phyloP scores from a whole-genome alignment of 108 stramenopile genomes.

The Nitzschia sp. region DNA sequence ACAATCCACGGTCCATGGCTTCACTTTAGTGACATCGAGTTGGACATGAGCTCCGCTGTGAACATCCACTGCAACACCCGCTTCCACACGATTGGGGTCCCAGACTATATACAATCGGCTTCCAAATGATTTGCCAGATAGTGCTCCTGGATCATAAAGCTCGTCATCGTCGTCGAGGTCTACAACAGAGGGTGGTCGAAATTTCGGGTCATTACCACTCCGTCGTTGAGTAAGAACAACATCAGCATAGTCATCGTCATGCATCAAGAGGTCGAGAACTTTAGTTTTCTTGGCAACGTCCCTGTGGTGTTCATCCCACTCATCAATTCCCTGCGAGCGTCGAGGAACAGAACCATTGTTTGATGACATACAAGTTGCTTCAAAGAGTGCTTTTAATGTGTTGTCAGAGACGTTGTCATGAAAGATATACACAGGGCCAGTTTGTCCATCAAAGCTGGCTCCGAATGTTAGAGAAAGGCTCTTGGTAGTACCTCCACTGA shows the following conservation, averaged over 20 bases:
- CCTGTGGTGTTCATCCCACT: constrained; percentile 25
- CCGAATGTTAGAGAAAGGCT: constrained; percentile 45
- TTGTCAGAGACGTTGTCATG: constrained; percentile 67
- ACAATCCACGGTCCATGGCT: constrained; percentile 50
- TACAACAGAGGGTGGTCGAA: constrained; percentile 8
- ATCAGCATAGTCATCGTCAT: constrained; percentile 40
- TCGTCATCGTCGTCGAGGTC: constrained; percentile 37
- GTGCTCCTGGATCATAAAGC: constrained; percentile 3
- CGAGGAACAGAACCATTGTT: neutral
- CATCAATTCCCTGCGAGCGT: constrained; percentile 15
- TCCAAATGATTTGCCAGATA: constrained; percentile 40
- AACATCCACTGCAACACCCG: constrained; percentile 47
- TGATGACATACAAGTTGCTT: constrained; percentile 43
- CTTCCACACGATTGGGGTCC: constrained; percentile 58
- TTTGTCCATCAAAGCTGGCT: constrained; percentile 66
- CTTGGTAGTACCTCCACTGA: constrained; percentile 20
- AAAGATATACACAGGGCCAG: constrained; percentile 67
- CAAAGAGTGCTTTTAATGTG: constrained; percentile 62
- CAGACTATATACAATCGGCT: constrained; percentile 69
- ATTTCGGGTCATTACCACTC: neutral
- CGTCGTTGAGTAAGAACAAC: constrained; percentile 28
- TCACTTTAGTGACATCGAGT: constrained; percentile 34
- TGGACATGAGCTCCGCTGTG: constrained; percentile 55
- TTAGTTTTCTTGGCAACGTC: constrained; percentile 23
- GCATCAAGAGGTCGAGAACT: constrained; percentile 26